Evolutionary conservation across 1,139 yeast species (phyloP).

Genomic region (Pneumocystis jirovecii): DNA sequence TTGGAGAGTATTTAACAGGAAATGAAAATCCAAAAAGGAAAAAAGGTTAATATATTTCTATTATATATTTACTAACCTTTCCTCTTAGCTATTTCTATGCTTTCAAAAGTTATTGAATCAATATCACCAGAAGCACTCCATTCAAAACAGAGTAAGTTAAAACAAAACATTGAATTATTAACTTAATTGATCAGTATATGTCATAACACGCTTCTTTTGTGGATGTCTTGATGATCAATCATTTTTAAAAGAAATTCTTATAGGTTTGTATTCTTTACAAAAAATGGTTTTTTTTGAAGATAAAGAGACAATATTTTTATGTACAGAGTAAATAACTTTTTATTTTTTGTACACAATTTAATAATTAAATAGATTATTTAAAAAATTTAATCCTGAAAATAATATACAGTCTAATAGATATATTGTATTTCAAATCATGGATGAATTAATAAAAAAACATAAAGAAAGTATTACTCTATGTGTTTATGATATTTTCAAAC

Average conservation of each 20-base stretch:
- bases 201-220: neutral
- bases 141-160: neutral
- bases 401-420: neutral
- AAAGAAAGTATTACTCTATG: neutral
- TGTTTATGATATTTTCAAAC: neutral
- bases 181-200: neutral
- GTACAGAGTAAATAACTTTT: neutral
- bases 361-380: neutral
- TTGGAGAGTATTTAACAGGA: neutral
- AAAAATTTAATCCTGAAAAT: neutral
- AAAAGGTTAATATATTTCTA: neutral
- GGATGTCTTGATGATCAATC: neutral
- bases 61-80: neutral
- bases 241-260: neutral
- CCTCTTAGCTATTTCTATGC: neutral
- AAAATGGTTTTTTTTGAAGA: neutral
- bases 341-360: neutral
- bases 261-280: neutral
- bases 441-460: neutral
- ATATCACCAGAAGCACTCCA: neutral
- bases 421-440: neutral
- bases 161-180: neutral
- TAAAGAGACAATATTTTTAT: neutral
- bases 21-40: neutral
- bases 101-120: neutral